A percentile compares a stretch with the other conserved stretches of the same genome.
These are phyloP conservation scores for Tephrocybe rancida DNA, from an alignment of 768 basidiomycete species.

Conservation along the genomic window DNA sequence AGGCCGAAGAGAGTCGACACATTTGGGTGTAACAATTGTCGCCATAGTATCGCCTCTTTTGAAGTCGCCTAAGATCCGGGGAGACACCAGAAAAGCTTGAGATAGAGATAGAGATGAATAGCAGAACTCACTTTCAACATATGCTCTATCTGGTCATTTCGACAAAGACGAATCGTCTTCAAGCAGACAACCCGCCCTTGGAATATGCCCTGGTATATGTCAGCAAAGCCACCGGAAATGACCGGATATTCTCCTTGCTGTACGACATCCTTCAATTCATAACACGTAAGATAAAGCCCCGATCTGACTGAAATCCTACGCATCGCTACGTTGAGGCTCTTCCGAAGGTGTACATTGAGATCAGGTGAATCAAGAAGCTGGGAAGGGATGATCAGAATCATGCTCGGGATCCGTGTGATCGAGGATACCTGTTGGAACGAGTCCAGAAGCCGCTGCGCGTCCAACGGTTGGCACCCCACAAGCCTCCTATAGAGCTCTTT, in stretches of 20 bases:
- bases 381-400: no score
- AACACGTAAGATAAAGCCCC: conserved; percentile 1
- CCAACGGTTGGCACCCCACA: no score
- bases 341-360: no score
- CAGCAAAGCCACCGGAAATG: conserved; percentile 1
- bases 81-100: neutral
- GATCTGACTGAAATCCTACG: neutral
- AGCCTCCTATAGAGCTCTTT: no score
- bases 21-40: neutral
- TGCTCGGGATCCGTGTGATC: no score
- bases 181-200: neutral
- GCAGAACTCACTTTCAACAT: neutral
- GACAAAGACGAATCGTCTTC: neutral
- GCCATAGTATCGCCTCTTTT: conserved; percentile 2
- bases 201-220: neutral
- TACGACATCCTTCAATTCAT: neutral
- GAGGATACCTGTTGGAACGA: no score
- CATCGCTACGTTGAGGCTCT: no score
- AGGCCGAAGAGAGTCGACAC: neutral
- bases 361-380: no score
- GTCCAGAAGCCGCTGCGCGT: no score
- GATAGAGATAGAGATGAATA: neutral
- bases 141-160: neutral
- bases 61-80: neutral
- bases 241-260: neutral